phyloP scores from a whole-genome alignment of 371 early-diverging fungal genomes.

The Zopfochytrium polystomum region DNA sequence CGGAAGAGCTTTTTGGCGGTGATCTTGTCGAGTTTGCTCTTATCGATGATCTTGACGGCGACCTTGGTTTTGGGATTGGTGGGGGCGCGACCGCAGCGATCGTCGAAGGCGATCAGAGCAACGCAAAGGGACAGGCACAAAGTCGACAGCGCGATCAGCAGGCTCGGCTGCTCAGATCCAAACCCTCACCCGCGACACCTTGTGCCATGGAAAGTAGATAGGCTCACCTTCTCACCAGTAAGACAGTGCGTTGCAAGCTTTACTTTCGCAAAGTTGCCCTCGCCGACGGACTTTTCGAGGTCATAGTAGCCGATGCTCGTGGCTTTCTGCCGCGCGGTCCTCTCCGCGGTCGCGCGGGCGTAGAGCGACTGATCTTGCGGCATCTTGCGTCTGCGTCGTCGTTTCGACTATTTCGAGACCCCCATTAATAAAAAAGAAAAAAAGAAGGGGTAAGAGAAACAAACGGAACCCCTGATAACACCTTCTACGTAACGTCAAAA shows the following conservation, averaged over 20 bases:
- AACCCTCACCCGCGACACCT: neutral
- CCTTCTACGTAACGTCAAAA: too few species aligned
- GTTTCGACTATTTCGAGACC: too few species aligned
- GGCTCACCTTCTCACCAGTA: constrained; percentile 58
- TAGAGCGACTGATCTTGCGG: constrained; percentile 25
- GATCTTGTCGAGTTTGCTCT: constrained; percentile 65
- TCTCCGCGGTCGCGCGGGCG: constrained; percentile 35
- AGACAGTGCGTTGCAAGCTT: constrained; percentile 85
- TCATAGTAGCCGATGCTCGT: constrained; percentile 56
- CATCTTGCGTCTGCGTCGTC: too few species aligned
- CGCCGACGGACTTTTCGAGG: constrained; percentile 62
- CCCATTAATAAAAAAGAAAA: too few species aligned
- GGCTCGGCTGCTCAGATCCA: neutral
- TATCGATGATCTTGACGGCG: constrained; percentile 72
- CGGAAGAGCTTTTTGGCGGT: constrained; percentile 69
- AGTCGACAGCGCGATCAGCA: constrained; percentile 22
- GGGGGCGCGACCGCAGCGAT: neutral
- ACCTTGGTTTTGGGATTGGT: constrained; percentile 23
- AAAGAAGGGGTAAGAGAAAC: too few species aligned
- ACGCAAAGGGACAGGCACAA: constrained; percentile 73
- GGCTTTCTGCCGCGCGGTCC: constrained; percentile 37
- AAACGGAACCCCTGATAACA: too few species aligned
- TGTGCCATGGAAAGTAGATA: neutral
- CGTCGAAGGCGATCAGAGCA: neutral
- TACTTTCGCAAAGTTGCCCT: constrained; percentile 97